Evolutionary conservation across 306 rosid species (phyloP), one percentile per base, ranked within the genome.

Genomic region (Psophocarpus tetragonolobus): DNA sequence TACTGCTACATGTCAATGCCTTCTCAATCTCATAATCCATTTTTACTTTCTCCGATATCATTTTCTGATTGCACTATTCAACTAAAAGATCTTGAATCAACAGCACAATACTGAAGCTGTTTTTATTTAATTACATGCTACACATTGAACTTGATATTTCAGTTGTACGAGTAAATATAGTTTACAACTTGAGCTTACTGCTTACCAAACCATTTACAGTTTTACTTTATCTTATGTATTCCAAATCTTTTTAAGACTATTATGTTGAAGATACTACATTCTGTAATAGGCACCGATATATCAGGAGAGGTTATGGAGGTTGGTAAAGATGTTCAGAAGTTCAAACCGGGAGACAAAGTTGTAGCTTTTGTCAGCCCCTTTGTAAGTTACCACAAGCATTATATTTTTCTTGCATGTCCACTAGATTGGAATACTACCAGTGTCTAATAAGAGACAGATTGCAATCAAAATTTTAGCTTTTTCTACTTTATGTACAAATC

Each of bases 341-440:
- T 89, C 84, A 88, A 83, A 79, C 74, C 81, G 9, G 94, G 92
- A 30, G 91, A 89, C 87, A 88, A 89, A 89, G 92, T 91, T 77
- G 88, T 88, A 23, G 85, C 88, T 63, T 0, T 75, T 18, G 82
- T 77, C 24, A 45, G 18, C 68, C 38, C 54, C 24, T 6, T 29
- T 27, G 97, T 91, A 77, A 86, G 90, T 58, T 58, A 30, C 48
- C 60, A 7, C 29, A 9, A 6, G 35, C 56, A 61, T 62, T 36
- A 45, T 68, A 44, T 2, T 33, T 51, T 30, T 63, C 3, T 26
- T n/a, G 10, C 8, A 39, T 21, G 27, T 68, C 64, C 51, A 41
- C 65, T 26, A 47, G 32, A 26, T 38, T 27, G 35, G 76, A 67
- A 47, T 44, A 57, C 54, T 56, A 7, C 15, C 17, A 17, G 61